Evolutionary conservation across 192 early-diverging fungal species (phyloP).

Genomic region (Entomortierella lignicola): DNA sequence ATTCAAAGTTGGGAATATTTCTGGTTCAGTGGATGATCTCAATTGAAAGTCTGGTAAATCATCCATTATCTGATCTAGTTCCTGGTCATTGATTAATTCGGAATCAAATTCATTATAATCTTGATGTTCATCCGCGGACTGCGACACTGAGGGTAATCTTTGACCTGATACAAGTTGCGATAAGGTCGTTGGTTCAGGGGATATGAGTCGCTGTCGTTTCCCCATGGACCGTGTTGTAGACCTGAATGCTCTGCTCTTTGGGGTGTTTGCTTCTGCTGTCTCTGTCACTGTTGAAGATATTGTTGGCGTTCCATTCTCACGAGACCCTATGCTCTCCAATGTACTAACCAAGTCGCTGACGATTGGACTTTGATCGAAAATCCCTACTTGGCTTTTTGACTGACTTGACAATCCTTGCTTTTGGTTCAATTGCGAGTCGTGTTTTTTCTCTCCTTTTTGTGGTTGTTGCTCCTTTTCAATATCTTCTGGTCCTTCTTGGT

Average conservation of each 20-base stretch:
- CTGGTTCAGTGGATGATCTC: not conserved
- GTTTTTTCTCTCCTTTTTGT: too few relatives aligned
- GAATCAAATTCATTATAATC: not conserved
- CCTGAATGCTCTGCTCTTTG: not conserved
- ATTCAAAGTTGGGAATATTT: too few relatives aligned
- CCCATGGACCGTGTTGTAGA: not conserved
- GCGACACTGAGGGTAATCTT: conserved; percentile 1
- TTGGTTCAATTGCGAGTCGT: too few relatives aligned
- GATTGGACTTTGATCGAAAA: not conserved
- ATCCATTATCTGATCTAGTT: not conserved
- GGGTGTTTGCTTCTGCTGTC: not conserved
- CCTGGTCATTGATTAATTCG: not conserved
- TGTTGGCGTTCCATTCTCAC: not conserved
- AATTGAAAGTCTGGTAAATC: not conserved
- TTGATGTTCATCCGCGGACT: not conserved
- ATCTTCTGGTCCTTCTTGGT: not conserved
- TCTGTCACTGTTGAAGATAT: not conserved
- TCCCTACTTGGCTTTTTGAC: too few relatives aligned
- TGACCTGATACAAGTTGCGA: conserved; percentile 4
- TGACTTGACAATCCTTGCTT: too few relatives aligned
- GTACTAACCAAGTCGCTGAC: not conserved
- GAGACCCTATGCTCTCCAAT: not conserved
- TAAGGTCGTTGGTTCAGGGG: conserved; percentile 3
- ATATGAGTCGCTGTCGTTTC: not conserved
- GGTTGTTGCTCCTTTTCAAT: too few relatives aligned